Evolutionary conservation across 1,284 basidiomycete genomes (phyloP).

Genomic region (Apiotrichum sp.): DNA sequence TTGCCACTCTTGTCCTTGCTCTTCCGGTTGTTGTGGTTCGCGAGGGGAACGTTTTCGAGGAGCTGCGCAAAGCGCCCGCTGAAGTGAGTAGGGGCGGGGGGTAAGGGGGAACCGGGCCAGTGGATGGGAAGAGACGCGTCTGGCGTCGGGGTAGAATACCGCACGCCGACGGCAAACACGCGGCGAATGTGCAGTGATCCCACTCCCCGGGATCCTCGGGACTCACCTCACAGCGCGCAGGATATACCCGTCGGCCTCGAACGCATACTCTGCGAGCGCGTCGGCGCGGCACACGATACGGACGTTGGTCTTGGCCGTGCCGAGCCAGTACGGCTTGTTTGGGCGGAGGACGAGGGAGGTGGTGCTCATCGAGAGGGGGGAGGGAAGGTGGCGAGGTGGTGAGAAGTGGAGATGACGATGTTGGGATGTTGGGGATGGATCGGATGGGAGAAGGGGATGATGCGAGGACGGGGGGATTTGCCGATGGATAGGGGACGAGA

Average conservation of each 20-base stretch:
- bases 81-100: neutral
- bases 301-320: neutral
- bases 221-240: neutral
- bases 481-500: too few relatives aligned
- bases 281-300: neutral
- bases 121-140: too few relatives aligned
- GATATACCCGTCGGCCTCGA: slow-evolving; percentile 1
- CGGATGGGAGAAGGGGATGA: too few relatives aligned
- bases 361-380: neutral
- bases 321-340: neutral
- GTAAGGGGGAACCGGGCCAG: too few relatives aligned
- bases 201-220: neutral
- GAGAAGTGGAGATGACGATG: neutral
- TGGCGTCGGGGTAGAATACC: too few relatives aligned
- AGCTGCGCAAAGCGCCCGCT: neutral
- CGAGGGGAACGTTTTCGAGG: neutral
- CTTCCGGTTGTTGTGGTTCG: neutral
- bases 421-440: neutral
- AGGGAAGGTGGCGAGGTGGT: neutral
- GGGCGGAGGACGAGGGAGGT: neutral
- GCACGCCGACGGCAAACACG: too few relatives aligned
- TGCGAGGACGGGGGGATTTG: too few relatives aligned
- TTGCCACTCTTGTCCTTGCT: neutral
- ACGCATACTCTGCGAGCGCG: neutral
- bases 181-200: too few relatives aligned